Conservation (phyloP, 768 basidiomycete genomes). For the Mycena indigotica region DNA sequence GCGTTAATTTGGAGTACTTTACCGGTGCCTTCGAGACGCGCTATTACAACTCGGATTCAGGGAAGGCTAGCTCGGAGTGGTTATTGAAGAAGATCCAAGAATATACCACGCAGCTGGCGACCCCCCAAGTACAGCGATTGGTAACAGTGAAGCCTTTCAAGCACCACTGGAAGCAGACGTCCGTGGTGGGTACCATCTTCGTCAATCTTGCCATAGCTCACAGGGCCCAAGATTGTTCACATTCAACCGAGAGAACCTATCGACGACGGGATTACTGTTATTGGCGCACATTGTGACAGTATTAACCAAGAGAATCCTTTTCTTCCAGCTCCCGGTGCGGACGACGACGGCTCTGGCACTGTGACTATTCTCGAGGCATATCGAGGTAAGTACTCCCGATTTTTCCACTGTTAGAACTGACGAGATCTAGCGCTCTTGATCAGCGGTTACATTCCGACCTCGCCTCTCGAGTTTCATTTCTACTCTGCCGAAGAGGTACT, state of each 20-base stretch:
- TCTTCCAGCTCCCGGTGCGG: conserved; percentile 31
- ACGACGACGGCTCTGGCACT: conserved; percentile 44
- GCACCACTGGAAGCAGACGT: conserved; percentile 20
- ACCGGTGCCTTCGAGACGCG: conserved; percentile 23
- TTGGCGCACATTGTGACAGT: conserved; percentile 33
- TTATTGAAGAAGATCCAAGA: conserved; percentile 18
- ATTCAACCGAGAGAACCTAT: conserved; percentile 26
- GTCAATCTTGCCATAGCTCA: neutral
- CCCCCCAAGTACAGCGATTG: conserved; percentile 9
- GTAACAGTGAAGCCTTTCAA: conserved; percentile 12
- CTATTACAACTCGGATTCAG: conserved; percentile 23
- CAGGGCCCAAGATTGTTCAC: conserved; percentile 24
- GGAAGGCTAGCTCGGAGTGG: conserved; percentile 27
- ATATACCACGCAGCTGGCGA: conserved; percentile 13
- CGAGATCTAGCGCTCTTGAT: conserved; percentile 4
- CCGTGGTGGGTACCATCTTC: conserved; percentile 18
- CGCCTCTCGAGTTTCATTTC: conserved; percentile 36
- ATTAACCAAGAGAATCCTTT: conserved; percentile 26
- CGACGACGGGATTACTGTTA: conserved; percentile 22
- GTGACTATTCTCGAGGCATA: conserved; percentile 57
- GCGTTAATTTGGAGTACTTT: conserved; percentile 20
- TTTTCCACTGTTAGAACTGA: neutral
- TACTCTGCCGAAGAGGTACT: conserved; percentile 41
- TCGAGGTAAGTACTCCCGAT: conserved; percentile 38
- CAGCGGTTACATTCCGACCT: conserved; percentile 30